These are phyloP conservation scores for Maudiozyma pseudohumilis DNA, from an alignment of 805 yeast genomes.

Conservation along the genomic window DNA sequence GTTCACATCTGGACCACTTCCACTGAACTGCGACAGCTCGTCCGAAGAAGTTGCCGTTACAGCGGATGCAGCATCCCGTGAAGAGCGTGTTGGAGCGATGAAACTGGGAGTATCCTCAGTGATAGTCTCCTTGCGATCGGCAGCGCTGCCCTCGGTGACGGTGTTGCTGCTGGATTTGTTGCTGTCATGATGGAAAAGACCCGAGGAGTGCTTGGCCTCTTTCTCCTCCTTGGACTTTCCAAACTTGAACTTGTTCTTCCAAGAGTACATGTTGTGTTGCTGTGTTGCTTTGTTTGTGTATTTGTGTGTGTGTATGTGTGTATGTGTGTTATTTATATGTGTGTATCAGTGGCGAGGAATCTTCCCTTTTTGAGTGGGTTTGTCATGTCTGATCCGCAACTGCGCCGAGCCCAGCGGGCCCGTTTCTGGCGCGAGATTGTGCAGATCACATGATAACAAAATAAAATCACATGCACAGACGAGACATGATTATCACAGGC, in stretches of 20 bases:
- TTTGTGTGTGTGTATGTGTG: neutral
- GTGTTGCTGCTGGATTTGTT: neutral
- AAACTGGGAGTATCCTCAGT: constrained; percentile 19
- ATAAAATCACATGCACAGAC: too few species aligned
- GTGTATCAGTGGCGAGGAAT: too few species aligned
- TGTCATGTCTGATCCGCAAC: too few species aligned
- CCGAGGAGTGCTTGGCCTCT: constrained; percentile 9
- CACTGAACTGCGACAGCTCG: neutral
- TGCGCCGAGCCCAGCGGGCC: too few species aligned
- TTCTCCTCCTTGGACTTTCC: constrained; percentile 28
- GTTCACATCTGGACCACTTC: constrained; percentile 3
- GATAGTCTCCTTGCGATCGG: constrained; percentile 22
- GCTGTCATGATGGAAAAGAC: constrained; percentile 4
- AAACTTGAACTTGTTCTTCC: constrained; percentile 28
- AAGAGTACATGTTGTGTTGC: constrained; percentile 20
- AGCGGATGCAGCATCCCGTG: constrained; percentile 19
- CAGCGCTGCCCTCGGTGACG: neutral
- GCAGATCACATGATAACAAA: too few species aligned
- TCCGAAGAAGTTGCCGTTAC: constrained; percentile 12
- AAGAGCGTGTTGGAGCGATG: constrained; percentile 20
- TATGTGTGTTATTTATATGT: neutral
- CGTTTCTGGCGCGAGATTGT: too few species aligned
- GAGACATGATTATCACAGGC: too few species aligned
- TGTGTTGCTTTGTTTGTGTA: neutral
- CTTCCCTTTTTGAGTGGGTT: too few species aligned